phyloP scores from a whole-genome alignment of 805 yeast species.

The Saturnispora saitoi region DNA sequence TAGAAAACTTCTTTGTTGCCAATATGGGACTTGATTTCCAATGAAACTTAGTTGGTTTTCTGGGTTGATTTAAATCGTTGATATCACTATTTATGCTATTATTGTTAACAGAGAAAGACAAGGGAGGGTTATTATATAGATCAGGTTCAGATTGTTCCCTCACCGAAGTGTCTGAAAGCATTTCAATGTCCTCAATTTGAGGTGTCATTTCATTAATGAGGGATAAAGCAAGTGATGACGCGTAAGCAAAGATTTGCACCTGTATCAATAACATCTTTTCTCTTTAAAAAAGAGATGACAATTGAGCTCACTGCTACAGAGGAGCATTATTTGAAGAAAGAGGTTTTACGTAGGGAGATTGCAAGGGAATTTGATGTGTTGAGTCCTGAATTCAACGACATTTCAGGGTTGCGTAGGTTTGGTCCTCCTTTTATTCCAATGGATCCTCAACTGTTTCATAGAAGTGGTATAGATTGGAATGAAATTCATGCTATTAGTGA shows the following conservation, averaged over 20 bases:
- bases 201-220: neutral
- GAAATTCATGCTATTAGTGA: constrained; percentile 16
- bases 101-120: neutral
- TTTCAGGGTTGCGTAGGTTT: constrained; percentile 54
- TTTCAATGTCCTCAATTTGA: neutral
- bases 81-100: neutral
- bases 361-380: constrained; percentile 52
- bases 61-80: neutral
- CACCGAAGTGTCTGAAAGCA: neutral
- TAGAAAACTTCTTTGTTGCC: constrained; percentile 5
- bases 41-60: neutral
- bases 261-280: neutral
- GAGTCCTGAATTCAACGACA: constrained; percentile 38
- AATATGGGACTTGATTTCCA: neutral
- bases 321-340: constrained; percentile 84
- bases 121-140: neutral
- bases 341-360: constrained; percentile 56
- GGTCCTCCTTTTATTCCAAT: constrained; percentile 66
- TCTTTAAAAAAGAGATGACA: neutral
- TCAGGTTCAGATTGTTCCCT: neutral
- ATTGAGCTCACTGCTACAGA: constrained; percentile 45
- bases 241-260: neutral
- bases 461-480: constrained; percentile 9
- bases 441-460: constrained; percentile 32
- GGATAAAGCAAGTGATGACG: neutral